Base-by-base conservation (phyloP, 306 rosid genomes). In the Prunus dulcis region DNA sequence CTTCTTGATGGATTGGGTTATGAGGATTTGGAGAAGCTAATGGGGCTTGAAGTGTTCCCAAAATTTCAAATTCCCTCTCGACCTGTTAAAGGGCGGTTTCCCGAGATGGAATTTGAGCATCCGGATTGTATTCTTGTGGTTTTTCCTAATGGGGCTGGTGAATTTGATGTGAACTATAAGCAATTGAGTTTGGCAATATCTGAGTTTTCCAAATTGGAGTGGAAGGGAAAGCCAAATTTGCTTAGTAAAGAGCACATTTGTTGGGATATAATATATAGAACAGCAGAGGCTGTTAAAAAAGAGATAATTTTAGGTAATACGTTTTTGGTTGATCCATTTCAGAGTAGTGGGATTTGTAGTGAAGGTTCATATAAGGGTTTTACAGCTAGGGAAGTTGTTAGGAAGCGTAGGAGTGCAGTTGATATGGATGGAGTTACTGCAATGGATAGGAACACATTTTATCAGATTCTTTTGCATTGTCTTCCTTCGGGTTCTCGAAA, bases 361-460 rank as follows among this genome's bases (percentile, higher is more conserved):
- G 91, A 84, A 61, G 51, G 52, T 27, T 72, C 75, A 0, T 95
- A 90, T 64, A 89, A 89, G 82, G 89, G 81, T 2, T 87, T 85
- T 15, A 90, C 86, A 1, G 74, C 76, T n/a, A 92, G 97, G 79
- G 87, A 95, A 79, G 87, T 95, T 62, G 92, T 88, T 22, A 78
- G 97, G 89, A 95, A 88, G 82, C 91, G 97, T 12, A 88, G 98
- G 78, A 92, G 98, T 47, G 98, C 97, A 1, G 97, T 95, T 17
- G 97, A 90, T 84, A 90, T 95, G 98, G 98, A 95, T 57, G 93
- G 91, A 34, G 86, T 89, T 53, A 92, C 93, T 8, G 50, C 17
- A 49, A 92, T 95, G 75, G 80, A 78, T 55, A 87, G 93, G 71
- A 90, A 89, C 6, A 79, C 89, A 0, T 95, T 92, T 88, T 92